phyloP scores from a whole-genome alignment of 2,329 filamentous ascomycete genomes.

The Calonectria pauciramosa region DNA sequence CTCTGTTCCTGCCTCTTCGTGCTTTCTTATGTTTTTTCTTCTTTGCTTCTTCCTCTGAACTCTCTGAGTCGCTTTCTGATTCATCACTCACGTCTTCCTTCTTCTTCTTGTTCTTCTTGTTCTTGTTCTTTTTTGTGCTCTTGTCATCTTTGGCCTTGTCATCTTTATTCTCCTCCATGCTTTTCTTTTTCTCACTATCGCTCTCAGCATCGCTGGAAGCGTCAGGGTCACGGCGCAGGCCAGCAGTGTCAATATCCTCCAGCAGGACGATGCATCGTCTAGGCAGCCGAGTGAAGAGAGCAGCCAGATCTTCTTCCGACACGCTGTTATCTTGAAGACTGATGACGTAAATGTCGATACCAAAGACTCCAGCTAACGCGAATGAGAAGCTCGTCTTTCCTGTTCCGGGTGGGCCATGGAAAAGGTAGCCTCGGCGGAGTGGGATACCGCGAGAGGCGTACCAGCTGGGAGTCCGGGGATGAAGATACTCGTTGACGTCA shows the following conservation, averaged over 20 bases:
- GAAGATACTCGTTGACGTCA: conserved; percentile 84
- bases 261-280: conserved; percentile 75
- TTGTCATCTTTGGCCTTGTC: conserved; percentile 3
- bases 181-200: conserved; percentile 31
- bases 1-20: conserved; percentile 34
- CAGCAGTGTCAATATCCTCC: conserved; percentile 79
- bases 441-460: conserved; percentile 83
- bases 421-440: conserved; percentile 82
- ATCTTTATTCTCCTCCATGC: conserved; percentile 27
- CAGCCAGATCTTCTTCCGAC: conserved; percentile 72
- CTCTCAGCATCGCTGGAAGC: conserved; percentile 38
- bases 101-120: conserved; percentile 41
- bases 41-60: conserved; percentile 42
- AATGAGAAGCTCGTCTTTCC: conserved; percentile 80
- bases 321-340: conserved; percentile 68
- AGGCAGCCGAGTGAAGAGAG: conserved; percentile 72
- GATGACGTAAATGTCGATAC: conserved; percentile 76
- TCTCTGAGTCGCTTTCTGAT: conserved; percentile 39
- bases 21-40: conserved; percentile 35
- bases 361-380: conserved; percentile 75
- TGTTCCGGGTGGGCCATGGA: conserved; percentile 81
- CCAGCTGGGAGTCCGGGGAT: conserved; percentile 78
- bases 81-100: conserved; percentile 35
- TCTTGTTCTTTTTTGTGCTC: conserved; percentile 12
- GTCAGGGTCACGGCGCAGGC: conserved; percentile 61